Evolutionary conservation across 257 asterid species (phyloP), one percentile per base, ranked within the genome.

Genomic region (Petunia secreta): DNA sequence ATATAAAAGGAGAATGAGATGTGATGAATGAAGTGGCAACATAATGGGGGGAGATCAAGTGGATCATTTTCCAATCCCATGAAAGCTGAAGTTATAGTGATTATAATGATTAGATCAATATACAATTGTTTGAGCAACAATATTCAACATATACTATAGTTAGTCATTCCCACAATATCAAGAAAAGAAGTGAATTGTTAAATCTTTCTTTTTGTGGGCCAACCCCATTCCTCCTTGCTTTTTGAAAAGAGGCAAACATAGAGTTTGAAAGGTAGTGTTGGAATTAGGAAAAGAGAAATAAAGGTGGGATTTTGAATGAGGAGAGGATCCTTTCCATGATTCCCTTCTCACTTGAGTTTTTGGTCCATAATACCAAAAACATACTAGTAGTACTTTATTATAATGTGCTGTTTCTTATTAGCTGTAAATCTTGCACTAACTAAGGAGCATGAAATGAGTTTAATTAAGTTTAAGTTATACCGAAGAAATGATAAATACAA

Each of bases 261-360:
- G 39, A 80, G 86, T 84, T 86, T 90, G 87, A 87, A 88, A 86
- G 90, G 59, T 37, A 77, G 88, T 82, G 79, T 92, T 91, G 97
- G 95, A 91, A 92, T 91, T 89, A 86, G 94, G 79, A 87, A 92
- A 92, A 91, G 74, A 53, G n/a, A 77, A 77, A 77, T 77, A 73
- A 73, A 58, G 80, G 65, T 10, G 25, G 86, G 87, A 50, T 25
- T 41, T 76, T 55, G 7, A 67, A 65, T 75, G 84, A 81, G 82
- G 88, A 52, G 85, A 81, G 84, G 88, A 52, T 60, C 83, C 89
- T 85, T 86, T 82, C 39, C 58, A 74, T 86, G 82, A 84, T 88
- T 87, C 89, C 83, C 86, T 88, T 85, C 89, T 81, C 92, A 85
- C 89, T 82, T 81, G n/a, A 13, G 77, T 59, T 50, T 81, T 77